These are phyloP conservation scores for Oemleria cerasiformis DNA, from an alignment of 306 rosid species.

Conservation along the genomic window DNA sequence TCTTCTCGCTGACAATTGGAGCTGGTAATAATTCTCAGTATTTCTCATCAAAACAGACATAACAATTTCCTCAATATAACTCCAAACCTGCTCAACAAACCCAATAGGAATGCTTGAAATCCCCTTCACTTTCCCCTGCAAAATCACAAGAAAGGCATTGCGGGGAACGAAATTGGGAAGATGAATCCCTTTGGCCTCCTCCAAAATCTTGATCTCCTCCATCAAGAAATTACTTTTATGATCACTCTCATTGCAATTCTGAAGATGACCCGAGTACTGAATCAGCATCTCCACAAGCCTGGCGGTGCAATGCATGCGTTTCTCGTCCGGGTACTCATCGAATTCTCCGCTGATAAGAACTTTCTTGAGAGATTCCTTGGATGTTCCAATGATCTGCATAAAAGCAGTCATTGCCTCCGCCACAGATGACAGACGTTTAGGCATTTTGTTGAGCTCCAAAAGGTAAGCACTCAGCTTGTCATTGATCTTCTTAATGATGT, in stretches of 20 bases:
- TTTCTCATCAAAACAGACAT: neutral
- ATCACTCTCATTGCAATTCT: neutral
- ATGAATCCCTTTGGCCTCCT: neutral
- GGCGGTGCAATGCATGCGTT: slow-evolving; percentile 43
- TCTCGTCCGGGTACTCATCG: slow-evolving; percentile 30
- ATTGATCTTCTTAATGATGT: neutral
- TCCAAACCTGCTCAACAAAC: neutral
- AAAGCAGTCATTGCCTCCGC: neutral
- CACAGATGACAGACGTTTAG: neutral
- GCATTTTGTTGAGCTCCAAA: neutral
- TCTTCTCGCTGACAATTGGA: neutral
- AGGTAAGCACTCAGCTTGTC: neutral
- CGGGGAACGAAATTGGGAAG: neutral
- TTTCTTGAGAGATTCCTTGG: slow-evolving; percentile 2
- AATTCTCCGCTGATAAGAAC: slow-evolving; percentile 38
- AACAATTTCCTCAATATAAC: neutral
- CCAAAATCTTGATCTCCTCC: slow-evolving; percentile 25
- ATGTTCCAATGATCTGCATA: neutral
- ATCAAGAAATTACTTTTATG: slow-evolving; percentile 18
- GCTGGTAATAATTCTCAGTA: neutral
- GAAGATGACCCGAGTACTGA: slow-evolving; percentile 1
- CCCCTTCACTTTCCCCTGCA: neutral
- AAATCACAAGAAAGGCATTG: neutral
- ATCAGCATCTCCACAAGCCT: slow-evolving; percentile 31
- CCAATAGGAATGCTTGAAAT: neutral